Percentiles rank a stretch among this genome's conserved stretches.
Evolutionary conservation across 1,284 basidiomycete genomes (phyloP).

Genomic region (Pseudozyma hubeiensis): DNA sequence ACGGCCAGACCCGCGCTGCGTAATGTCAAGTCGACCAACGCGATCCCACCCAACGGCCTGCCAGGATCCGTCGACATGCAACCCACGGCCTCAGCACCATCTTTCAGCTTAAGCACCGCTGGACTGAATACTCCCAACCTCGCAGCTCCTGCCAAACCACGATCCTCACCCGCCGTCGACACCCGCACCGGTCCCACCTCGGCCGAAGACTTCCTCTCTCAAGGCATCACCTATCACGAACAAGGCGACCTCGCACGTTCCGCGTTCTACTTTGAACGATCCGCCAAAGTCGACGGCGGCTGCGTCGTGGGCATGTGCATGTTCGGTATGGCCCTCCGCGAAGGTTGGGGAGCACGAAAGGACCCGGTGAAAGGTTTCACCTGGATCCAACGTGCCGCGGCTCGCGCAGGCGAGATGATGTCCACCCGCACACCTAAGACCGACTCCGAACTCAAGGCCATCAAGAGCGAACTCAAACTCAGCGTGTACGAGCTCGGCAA

Average conservation of each 20-base stretch:
- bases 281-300: conserved; percentile 80
- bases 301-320: conserved; percentile 91
- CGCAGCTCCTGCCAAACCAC: conserved; percentile 5
- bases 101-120: conserved; percentile 1
- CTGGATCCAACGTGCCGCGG: conserved; percentile 84
- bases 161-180: conserved; percentile 37
- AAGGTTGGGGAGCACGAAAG: conserved; percentile 87
- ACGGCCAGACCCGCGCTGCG: conserved; percentile 19
- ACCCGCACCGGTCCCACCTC: conserved; percentile 47
- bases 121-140: background rate
- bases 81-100: conserved; percentile 19
- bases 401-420: conserved; percentile 81
- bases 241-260: conserved; percentile 79
- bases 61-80: conserved; percentile 27
- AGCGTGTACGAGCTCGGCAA: conserved; percentile 92
- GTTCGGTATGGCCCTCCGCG: conserved; percentile 87
- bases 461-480: conserved; percentile 80
- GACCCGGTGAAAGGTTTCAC: conserved; percentile 77
- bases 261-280: conserved; percentile 81
- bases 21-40: conserved; percentile 33
- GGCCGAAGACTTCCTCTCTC: conserved; percentile 60
- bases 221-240: conserved; percentile 83
- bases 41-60: conserved; percentile 4
- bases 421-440: conserved; percentile 72
- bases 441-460: conserved; percentile 69